These are phyloP conservation scores for Suillus decipiens DNA, from an alignment of 768 basidiomycete genomes.

Conservation along the genomic window DNA sequence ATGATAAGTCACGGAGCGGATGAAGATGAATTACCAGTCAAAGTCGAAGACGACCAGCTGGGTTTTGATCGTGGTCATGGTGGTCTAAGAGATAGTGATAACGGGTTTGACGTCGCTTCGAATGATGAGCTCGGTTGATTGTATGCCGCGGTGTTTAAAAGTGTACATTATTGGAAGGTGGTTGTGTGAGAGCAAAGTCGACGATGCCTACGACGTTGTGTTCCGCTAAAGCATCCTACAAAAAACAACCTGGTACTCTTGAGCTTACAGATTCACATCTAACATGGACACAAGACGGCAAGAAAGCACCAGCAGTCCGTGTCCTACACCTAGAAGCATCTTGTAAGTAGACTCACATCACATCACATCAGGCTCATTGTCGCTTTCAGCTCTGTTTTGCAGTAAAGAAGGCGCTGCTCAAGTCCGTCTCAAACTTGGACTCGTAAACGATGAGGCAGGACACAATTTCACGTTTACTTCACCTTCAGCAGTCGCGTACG, in stretches of 20 bases:
- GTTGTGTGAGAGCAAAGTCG: slow-evolving; percentile 13
- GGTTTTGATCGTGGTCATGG: slow-evolving; percentile 36
- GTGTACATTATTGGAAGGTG: slow-evolving; percentile 10
- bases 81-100: slow-evolving; percentile 2
- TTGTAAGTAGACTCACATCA: slow-evolving; percentile 46
- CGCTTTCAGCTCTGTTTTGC: slow-evolving; percentile 68
- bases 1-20: not conserved
- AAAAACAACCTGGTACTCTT: slow-evolving; percentile 76
- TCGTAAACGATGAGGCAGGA: slow-evolving; percentile 67
- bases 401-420: slow-evolving; percentile 83
- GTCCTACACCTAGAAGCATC: slow-evolving; percentile 60
- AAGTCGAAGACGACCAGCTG: slow-evolving; percentile 95
- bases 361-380: not conserved
- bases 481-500: slow-evolving; percentile 58
- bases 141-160: slow-evolving; percentile 14
- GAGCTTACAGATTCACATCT: slow-evolving; percentile 73
- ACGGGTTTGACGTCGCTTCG: not conserved
- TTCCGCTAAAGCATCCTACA: slow-evolving; percentile 80
- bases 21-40: slow-evolving; percentile 69
- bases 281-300: slow-evolving; percentile 80
- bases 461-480: slow-evolving; percentile 85
- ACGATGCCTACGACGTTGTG: slow-evolving; percentile 66
- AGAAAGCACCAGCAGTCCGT: slow-evolving; percentile 61
- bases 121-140: not conserved
- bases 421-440: slow-evolving; percentile 74